Evolutionary conservation across 1,284 basidiomycete species (phyloP).

Genomic region (Austroboletus rostrupii): DNA sequence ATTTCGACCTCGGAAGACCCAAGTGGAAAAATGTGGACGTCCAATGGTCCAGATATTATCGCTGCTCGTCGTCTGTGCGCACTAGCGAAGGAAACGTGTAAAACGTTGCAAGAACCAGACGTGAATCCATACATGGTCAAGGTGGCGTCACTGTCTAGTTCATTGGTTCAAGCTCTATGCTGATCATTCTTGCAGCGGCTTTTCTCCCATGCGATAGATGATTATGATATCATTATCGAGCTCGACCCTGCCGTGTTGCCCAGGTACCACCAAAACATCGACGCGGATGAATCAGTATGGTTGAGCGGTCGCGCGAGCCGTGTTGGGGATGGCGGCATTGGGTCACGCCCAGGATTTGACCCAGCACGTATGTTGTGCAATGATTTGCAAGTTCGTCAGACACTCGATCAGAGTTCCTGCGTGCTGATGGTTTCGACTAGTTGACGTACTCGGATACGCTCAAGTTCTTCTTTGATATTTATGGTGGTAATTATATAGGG

Average conservation of each 20-base stretch:
- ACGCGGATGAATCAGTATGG: constrained; percentile 45
- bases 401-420: not conserved
- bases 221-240: constrained; percentile 86
- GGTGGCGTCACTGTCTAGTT: constrained; percentile 34
- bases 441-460: constrained; percentile 75
- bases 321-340: constrained; percentile 38
- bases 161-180: not conserved
- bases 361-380: constrained; percentile 66
- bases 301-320: constrained; percentile 43
- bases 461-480: constrained; percentile 81
- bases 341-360: constrained; percentile 72
- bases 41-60: constrained; percentile 56
- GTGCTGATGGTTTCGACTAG: constrained; percentile 35
- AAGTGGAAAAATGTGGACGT: constrained; percentile 75
- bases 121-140: constrained; percentile 42
- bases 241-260: constrained; percentile 65
- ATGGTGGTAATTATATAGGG: constrained; percentile 80
- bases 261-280: constrained; percentile 70
- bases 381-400: constrained; percentile 62
- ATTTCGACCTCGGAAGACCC: constrained; percentile 80
- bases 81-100: constrained; percentile 72
- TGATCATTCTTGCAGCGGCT: constrained; percentile 49
- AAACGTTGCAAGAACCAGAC: constrained; percentile 20
- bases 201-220: constrained; percentile 78
- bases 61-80: constrained; percentile 68